Evolutionary conservation across 225 moss, liverwort and hornwort genomes (phyloP), one percentile per base, ranked within the genome.

Genomic region (Bryum argenteum): DNA sequence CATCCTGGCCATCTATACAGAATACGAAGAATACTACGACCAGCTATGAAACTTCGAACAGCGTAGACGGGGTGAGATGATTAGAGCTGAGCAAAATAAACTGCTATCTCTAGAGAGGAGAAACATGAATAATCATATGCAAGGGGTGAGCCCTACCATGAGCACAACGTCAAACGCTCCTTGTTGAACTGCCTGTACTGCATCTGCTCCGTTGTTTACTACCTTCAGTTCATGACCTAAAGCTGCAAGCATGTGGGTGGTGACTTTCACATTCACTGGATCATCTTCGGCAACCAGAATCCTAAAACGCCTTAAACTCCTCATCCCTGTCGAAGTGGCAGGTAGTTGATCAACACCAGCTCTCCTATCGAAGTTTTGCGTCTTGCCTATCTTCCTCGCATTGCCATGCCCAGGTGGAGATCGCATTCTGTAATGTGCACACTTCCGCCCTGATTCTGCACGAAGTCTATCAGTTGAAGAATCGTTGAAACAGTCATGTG

Each of bases 221-320:
- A 82, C 78, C 63, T 60, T 65, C 54, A 82, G 37, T 48, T 77
- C 71, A 61, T 82, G 82, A 17, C 82, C 75, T 20, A 82, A 55
- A 73, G 71, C 50, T 65, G 24, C 20, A 67, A 82, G 78, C 82
- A 82, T 82, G 47, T 74, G 75, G 20, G 66, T 77, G 21, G 78
- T 60, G 40, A 82, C 82, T 74, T 54, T 78, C 54, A 79, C 71
- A 68, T 78, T 82, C 61, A 82, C 78, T 56, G 74, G 73, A 67
- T 79, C 78, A 63, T 82, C 82, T 48, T 82, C 82, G 24, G 78
- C 82, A 16, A 82, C 66, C 50, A 82, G 39, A 71, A 82, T 75
- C 28, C 26, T 65, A 0, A 72, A 74, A 17, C 70, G 75, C 39
- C 82, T 72, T 0, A 50, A 33, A 12, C 69, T 72, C 62, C 64